These are phyloP conservation scores for Phytophthora chlamydospora DNA, from an alignment of 352 stramenopile species.

Conservation along the genomic window DNA sequence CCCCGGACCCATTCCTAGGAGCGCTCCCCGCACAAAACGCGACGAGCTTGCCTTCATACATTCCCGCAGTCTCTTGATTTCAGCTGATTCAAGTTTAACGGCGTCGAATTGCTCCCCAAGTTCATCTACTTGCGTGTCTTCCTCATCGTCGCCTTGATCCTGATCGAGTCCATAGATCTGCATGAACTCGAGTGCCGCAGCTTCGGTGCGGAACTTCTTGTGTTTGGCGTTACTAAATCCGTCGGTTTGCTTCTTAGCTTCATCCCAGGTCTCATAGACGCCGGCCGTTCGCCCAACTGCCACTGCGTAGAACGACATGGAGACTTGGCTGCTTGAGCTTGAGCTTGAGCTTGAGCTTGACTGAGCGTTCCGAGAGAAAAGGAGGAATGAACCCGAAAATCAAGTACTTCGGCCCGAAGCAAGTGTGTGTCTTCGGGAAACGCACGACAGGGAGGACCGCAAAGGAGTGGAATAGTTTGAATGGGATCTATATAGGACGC, in stretches of 20 bases:
- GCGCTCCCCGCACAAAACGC: constrained; percentile 6
- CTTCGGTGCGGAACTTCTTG: constrained; percentile 50
- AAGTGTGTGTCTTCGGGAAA: no score
- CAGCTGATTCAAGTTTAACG: background rate
- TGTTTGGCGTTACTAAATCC: constrained; percentile 41
- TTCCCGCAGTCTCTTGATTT: background rate
- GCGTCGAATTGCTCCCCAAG: background rate
- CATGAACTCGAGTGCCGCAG: constrained; percentile 41
- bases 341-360: background rate
- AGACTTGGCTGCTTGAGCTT: background rate
- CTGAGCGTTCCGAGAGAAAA: background rate
- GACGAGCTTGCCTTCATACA: background rate
- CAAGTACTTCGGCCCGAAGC: no score
- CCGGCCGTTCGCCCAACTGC: background rate
- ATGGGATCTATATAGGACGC: no score
- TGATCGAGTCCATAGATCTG: no score
- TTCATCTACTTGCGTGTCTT: background rate
- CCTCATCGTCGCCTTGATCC: no score
- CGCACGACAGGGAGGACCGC: no score
- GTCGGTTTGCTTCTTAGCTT: constrained; percentile 42
- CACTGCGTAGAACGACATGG: background rate
- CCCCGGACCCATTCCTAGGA: background rate
- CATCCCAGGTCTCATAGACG: constrained; percentile 3
- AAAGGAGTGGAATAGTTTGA: no score
- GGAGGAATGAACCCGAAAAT: background rate